These are phyloP conservation scores for Coemansia sp. DNA, from an alignment of 192 early-diverging fungal genomes.

Conservation along the genomic window DNA sequence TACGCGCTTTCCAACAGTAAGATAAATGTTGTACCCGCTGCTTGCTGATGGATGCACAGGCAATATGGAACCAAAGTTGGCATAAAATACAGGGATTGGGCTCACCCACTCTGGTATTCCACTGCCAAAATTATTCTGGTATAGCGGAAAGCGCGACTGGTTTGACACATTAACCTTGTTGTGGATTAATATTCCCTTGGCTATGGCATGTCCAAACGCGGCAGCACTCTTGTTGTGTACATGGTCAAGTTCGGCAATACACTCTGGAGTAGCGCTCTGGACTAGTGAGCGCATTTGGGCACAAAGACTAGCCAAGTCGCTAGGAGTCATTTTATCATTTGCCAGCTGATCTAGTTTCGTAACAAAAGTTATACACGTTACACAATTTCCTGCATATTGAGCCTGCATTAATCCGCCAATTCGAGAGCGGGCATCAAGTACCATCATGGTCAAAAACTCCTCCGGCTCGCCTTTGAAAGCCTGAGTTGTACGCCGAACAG, in stretches of 20 bases:
- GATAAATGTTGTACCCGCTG: conserved; percentile 1
- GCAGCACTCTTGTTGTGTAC: not conserved
- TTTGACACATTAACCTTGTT: conserved; percentile 17
- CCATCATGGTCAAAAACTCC: conserved; percentile 12
- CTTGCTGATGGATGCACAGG: conserved; percentile 8
- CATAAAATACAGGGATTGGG: conserved; percentile 16
- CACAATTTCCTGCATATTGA: conserved; percentile 10
- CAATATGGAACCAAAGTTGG: conserved; percentile 19
- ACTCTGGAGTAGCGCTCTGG: not conserved
- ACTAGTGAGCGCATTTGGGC: conserved; percentile 4
- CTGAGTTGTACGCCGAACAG: not conserved
- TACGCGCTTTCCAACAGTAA: not conserved
- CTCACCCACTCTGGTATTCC: conserved; percentile 19
- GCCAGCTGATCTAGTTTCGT: not conserved
- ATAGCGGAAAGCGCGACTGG: conserved; percentile 19
- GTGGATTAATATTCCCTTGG: not conserved
- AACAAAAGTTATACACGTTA: conserved; percentile 7
- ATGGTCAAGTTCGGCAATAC: conserved; percentile 5
- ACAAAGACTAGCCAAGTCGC: conserved; percentile 8
- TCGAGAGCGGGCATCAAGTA: conserved; percentile 17
- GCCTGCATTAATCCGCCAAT: not conserved
- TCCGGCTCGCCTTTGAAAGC: not conserved
- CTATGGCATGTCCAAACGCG: conserved; percentile 7
- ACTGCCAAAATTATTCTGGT: conserved; percentile 25
- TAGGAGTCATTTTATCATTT: not conserved